Percentiles rank a stretch among this genome's conserved stretches.
phyloP scores from a whole-genome alignment of 2,329 filamentous ascomycete species.

The Chrysoporthe deuterocubensis region DNA sequence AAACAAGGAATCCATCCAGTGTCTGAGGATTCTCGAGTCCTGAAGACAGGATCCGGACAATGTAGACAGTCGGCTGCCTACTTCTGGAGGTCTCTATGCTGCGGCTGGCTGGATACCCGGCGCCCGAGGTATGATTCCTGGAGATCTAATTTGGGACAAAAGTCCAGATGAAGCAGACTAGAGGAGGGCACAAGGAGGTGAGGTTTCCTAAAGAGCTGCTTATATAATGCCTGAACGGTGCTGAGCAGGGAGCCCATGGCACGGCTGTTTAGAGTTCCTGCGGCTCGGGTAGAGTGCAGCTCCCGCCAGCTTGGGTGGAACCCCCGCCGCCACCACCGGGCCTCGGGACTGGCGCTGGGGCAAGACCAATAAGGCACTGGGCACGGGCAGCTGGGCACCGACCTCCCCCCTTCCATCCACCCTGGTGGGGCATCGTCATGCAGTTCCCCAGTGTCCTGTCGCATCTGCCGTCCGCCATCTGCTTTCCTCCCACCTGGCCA shows the following conservation, averaged over 20 bases:
- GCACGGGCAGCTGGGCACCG: background rate
- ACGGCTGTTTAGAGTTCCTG: constrained; percentile 3
- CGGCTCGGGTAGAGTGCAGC: constrained; percentile 10
- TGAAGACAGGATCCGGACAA: background rate
- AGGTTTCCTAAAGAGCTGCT: background rate
- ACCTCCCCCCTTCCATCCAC: constrained; percentile 7
- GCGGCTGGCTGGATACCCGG: background rate
- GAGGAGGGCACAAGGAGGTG: background rate
- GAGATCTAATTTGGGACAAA: background rate
- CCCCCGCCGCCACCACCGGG: background rate
- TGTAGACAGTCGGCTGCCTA: background rate
- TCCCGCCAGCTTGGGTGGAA: constrained; percentile 3
- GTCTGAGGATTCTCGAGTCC: background rate
- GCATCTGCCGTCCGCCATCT: constrained; percentile 13
- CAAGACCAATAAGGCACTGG: too few relatives aligned
- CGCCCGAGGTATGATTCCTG: background rate
- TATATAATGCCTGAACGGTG: background rate
- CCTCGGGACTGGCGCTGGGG: background rate
- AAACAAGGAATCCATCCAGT: background rate
- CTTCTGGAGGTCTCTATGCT: background rate
- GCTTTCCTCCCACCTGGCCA: background rate
- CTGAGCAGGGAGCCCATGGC: background rate
- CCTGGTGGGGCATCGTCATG: constrained; percentile 17
- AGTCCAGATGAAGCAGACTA: background rate
- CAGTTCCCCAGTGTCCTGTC: constrained; percentile 7